Conservation (phyloP, 148 eudicot genomes). For the Pouteria glomerata region DNA sequence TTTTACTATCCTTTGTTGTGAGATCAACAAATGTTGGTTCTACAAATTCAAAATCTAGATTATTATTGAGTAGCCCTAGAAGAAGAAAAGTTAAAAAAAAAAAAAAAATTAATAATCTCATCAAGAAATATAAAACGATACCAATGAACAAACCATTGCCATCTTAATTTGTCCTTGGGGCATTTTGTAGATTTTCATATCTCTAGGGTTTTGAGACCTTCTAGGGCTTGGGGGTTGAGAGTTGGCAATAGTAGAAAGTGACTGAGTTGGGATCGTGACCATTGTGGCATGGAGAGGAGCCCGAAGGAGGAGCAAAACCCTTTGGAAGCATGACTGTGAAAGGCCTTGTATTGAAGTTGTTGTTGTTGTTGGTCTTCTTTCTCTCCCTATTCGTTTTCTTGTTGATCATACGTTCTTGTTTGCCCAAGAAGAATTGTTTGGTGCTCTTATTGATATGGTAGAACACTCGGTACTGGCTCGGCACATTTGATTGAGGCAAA, state of each 20-base stretch:
- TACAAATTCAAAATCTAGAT: too few relatives aligned
- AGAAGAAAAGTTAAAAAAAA: too few relatives aligned
- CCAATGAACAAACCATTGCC: too few relatives aligned
- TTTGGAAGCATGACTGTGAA: constrained; percentile 47
- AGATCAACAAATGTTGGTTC: too few relatives aligned
- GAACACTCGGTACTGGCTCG: not conserved
- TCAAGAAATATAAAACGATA: too few relatives aligned
- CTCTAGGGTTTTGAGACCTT: too few relatives aligned
- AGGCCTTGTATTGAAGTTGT: constrained; percentile 7
- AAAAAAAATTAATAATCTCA: too few relatives aligned
- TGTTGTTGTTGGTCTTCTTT: not conserved
- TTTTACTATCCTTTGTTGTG: too few relatives aligned
- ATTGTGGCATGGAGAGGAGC: constrained; percentile 47
- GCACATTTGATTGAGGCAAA: not conserved
- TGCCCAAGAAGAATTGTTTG: not conserved
- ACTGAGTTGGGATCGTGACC: constrained; percentile 27
- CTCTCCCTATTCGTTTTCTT: constrained; percentile 6
- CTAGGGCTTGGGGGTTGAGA: too few relatives aligned
- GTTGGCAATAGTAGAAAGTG: constrained; percentile 18
- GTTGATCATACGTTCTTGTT: not conserved
- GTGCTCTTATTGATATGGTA: constrained; percentile 16
- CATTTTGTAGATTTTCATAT: too few relatives aligned
- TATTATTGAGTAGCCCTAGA: too few relatives aligned
- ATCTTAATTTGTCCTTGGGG: too few relatives aligned
- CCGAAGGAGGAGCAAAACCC: constrained; percentile 50